phyloP scores from a whole-genome alignment of 352 stramenopile genomes.

The Pelagophyceae sp. region DNA sequence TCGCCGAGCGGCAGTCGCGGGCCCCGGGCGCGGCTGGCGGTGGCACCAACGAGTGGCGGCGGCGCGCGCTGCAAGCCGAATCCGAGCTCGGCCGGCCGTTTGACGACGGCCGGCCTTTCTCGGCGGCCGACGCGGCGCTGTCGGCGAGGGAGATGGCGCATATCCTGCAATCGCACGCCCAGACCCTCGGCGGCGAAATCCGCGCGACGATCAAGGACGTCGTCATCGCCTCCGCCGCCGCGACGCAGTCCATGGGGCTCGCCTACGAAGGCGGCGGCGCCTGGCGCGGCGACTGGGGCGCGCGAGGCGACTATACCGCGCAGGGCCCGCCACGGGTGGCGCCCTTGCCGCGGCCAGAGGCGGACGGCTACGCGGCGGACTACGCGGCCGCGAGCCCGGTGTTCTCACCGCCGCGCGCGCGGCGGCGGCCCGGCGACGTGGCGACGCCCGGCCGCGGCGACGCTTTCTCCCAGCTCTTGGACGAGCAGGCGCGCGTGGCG shows the following conservation, averaged over 20 bases:
- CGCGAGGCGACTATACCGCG: too few species aligned
- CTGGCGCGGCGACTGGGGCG: too few species aligned
- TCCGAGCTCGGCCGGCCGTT: not conserved
- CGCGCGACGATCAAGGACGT: constrained; percentile 1
- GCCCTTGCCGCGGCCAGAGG: too few species aligned
- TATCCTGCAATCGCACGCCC: not conserved
- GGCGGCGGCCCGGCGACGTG: not conserved
- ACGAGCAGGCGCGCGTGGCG: not conserved
- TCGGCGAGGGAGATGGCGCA: not conserved
- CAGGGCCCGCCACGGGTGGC: too few species aligned
- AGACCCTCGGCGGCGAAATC: not conserved
- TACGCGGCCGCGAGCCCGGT: too few species aligned
- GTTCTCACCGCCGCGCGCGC: not conserved
- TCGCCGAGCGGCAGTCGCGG: not conserved
- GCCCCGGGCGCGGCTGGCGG: not conserved
- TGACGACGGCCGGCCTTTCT: not conserved
- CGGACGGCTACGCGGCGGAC: too few species aligned
- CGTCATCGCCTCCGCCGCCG: too few species aligned
- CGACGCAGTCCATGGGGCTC: too few species aligned
- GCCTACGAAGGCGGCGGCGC: too few species aligned
- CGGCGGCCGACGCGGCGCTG: not conserved
- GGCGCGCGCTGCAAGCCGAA: not conserved
- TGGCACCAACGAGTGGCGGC: not conserved
- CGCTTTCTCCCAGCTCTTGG: not conserved
- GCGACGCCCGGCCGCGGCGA: too few species aligned